A percentile compares a stretch with the other conserved stretches of the same genome.
These are phyloP conservation scores for Russula virescens DNA, from an alignment of 768 basidiomycete species.

Conservation along the genomic window DNA sequence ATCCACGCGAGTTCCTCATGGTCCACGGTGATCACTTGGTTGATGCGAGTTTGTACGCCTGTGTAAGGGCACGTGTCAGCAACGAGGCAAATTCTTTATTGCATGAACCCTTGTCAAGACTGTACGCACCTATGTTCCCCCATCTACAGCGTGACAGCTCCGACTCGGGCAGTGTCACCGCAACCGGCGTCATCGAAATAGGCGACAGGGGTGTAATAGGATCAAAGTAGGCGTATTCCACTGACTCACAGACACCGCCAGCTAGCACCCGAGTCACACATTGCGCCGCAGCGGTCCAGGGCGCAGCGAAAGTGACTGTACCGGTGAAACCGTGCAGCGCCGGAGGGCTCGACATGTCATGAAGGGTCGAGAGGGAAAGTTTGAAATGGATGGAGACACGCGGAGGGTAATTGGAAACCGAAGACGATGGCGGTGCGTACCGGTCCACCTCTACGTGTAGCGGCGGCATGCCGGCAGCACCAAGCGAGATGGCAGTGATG, in stretches of 20 bases:
- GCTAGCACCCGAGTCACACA: constrained; percentile 59
- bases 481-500: constrained; percentile 43
- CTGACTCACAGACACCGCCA: constrained; percentile 44
- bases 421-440: constrained; percentile 36
- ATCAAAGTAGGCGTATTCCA: constrained; percentile 50
- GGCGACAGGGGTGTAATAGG: constrained; percentile 30
- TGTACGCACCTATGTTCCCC: constrained; percentile 57
- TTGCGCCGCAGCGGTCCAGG: constrained; percentile 51
- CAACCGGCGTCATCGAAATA: constrained; percentile 30
- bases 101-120: not conserved
- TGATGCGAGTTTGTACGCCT: constrained; percentile 52
- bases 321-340: constrained; percentile 61
- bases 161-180: constrained; percentile 62
- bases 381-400: constrained; percentile 51
- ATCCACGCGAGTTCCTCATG: constrained; percentile 56
- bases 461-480: constrained; percentile 65
- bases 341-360: constrained; percentile 47
- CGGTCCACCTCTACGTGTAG: constrained; percentile 55
- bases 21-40: constrained; percentile 67
- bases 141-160: constrained; percentile 60
- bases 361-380: constrained; percentile 50
- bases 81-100: constrained; percentile 1
- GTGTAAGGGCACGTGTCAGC: constrained; percentile 17
- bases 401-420: constrained; percentile 31
- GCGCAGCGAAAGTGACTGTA: constrained; percentile 46